phyloP scores from a whole-genome alignment of 2,329 filamentous ascomycete genomes.

The Fusarium buharicum region DNA sequence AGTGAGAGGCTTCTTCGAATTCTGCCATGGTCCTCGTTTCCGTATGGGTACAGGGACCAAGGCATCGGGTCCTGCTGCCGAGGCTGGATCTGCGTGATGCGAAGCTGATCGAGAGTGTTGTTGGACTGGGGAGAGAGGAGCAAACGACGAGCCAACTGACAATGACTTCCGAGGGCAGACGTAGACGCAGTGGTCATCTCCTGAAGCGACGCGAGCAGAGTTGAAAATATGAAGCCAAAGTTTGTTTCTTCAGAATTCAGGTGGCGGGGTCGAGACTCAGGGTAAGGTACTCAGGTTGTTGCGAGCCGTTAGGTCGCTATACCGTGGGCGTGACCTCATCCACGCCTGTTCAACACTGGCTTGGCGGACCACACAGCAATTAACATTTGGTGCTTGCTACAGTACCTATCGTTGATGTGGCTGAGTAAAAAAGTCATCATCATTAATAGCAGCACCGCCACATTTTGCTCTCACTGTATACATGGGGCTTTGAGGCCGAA shows the following conservation, averaged over 20 bases:
- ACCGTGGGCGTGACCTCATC: constrained; percentile 41
- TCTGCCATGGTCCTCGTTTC: constrained; percentile 62
- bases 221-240: constrained; percentile 13
- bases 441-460: neutral
- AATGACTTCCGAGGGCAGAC: constrained; percentile 23
- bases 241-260: constrained; percentile 37
- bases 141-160: constrained; percentile 33
- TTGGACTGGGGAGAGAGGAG: constrained; percentile 27
- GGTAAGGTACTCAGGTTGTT: constrained; percentile 32
- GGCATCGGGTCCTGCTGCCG: constrained; percentile 49
- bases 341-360: constrained; percentile 30
- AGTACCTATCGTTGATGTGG: constrained; percentile 16
- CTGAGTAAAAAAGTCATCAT: constrained; percentile 3
- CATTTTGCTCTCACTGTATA: neutral
- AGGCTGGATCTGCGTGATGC: constrained; percentile 20
- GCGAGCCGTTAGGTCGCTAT: constrained; percentile 24
- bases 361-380: constrained; percentile 34
- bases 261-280: constrained; percentile 44
- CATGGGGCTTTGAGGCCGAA: neutral
- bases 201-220: constrained; percentile 15
- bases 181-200: constrained; percentile 41
- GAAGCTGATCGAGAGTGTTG: constrained; percentile 6
- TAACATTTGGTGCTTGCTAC: constrained; percentile 6
- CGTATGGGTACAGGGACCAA: constrained; percentile 45
- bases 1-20: constrained; percentile 70